phyloP scores from a whole-genome alignment of 176 grass and related monocot species.

The Pharus latifolius region DNA sequence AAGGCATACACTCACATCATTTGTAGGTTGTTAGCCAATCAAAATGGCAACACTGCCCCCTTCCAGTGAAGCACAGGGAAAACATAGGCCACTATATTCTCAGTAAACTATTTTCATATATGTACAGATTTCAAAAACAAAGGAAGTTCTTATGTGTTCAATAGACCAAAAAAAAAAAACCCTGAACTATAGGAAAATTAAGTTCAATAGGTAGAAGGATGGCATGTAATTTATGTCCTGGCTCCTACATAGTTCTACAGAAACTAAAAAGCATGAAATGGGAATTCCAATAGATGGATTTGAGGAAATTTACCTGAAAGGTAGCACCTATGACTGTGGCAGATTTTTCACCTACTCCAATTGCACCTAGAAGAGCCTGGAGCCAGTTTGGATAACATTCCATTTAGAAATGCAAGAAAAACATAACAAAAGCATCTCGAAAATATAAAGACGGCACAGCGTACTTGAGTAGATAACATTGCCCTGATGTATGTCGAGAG shows the following conservation, averaged over 20 bases:
- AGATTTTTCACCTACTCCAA: constrained; percentile 81
- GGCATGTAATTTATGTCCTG: not conserved
- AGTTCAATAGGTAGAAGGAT: no score
- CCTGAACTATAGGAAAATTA: no score
- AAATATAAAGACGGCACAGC: not conserved
- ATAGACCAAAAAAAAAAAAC: no score
- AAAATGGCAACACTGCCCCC: not conserved
- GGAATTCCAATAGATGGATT: not conserved
- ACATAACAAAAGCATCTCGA: not conserved
- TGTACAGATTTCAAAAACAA: not conserved
- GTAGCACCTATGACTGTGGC: constrained; percentile 96
- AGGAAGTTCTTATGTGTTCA: not conserved
- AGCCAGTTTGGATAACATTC: constrained; percentile 11
- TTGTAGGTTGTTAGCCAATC: not conserved
- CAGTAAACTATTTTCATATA: not conserved
- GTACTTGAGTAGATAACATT: constrained; percentile 98
- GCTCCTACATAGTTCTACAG: not conserved
- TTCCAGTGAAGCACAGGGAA: not conserved
- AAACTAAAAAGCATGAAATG: not conserved
- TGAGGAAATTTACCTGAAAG: constrained; percentile 56
- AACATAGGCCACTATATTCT: not conserved
- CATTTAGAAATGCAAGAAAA: constrained; percentile 16
- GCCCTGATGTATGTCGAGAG: constrained; percentile 80
- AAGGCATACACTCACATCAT: not conserved
- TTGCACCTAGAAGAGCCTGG: constrained; percentile 86